Evolutionary conservation across 1,284 basidiomycete genomes (phyloP), one percentile per base, ranked within the genome.

Genomic region (Sphaerobolus stellatus): DNA sequence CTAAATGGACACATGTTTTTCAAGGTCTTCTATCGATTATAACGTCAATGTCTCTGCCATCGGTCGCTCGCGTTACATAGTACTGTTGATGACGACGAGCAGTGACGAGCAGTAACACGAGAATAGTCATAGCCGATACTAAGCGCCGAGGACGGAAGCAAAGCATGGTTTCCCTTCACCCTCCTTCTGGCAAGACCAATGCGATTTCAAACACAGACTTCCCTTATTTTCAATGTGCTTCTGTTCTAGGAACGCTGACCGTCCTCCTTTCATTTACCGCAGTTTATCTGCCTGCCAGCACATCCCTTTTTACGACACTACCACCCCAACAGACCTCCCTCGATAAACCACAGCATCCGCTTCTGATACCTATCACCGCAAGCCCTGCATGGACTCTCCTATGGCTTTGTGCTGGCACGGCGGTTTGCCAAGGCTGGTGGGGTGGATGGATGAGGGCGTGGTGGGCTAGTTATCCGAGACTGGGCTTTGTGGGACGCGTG

Each of bases 361-460:
- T 88, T 64, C 69, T 92, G 20, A 81, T 81, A 24, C 73, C 82
- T 1, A 67, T 94, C 57, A 92, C 92, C 2, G 66, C 75, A 14
- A 80, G 78, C 61, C 88, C 90, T 2, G 66, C 73, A 1, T 69
- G 72, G 22, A 91, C 90, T 0, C 68, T 89, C 40, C 62, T 73
- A 5, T 90, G 84, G 75, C 72, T 86, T 43, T 81, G 79, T 49
- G 64, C 69, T 0, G 91, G 90, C 2, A 74, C 79, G 0, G 61
- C 70, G 3, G 55, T 90, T 3, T 68, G 90, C 40, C 82, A 89
- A 63, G 69, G 71, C 7, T 92, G 88, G 86, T 92, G 89, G 88
- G 86, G 80, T 2, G 77, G 78, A 5, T 87, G 82, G 76, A 63
- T 90, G 58, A 71, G 79, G 50, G 57, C 68, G 27, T 89, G 84